Evolutionary conservation across 441 rosid species (phyloP).

Genomic region (Populus hybrid): DNA sequence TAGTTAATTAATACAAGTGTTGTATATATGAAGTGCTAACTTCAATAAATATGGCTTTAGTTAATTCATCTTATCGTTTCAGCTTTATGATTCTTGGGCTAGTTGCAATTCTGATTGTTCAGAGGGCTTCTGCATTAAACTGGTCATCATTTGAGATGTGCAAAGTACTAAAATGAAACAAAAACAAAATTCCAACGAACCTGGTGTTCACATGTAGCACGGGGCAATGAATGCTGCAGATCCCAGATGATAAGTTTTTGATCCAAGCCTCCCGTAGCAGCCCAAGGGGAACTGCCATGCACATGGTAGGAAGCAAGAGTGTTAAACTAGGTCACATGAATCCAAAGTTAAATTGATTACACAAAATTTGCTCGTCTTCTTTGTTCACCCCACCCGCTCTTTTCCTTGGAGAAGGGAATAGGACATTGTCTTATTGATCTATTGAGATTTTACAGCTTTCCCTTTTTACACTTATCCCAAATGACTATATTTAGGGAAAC

Average conservation of each 20-base stretch:
- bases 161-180: neutral
- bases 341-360: neutral
- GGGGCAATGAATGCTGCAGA: slow-evolving; percentile 60
- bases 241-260: slow-evolving; percentile 83
- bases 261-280: slow-evolving; percentile 89
- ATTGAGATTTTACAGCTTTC: neutral
- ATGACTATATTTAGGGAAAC: neutral
- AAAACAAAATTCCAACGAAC: slow-evolving; percentile 26
- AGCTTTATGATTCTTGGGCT: neutral
- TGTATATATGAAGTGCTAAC: neutral
- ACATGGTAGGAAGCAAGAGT: neutral
- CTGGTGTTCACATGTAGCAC: slow-evolving; percentile 71
- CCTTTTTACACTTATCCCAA: neutral
- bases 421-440: neutral
- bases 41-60: neutral
- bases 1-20: neutral
- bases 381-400: neutral
- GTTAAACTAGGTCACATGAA: neutral
- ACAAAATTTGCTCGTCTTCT: neutral
- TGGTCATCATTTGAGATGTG: neutral
- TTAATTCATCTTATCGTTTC: neutral
- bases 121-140: neutral
- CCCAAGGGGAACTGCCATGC: slow-evolving; percentile 53
- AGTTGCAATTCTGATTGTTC: neutral
- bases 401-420: neutral